Conservation (phyloP, 2,329 filamentous ascomycete species). For the Neurospora crassa region DNA sequence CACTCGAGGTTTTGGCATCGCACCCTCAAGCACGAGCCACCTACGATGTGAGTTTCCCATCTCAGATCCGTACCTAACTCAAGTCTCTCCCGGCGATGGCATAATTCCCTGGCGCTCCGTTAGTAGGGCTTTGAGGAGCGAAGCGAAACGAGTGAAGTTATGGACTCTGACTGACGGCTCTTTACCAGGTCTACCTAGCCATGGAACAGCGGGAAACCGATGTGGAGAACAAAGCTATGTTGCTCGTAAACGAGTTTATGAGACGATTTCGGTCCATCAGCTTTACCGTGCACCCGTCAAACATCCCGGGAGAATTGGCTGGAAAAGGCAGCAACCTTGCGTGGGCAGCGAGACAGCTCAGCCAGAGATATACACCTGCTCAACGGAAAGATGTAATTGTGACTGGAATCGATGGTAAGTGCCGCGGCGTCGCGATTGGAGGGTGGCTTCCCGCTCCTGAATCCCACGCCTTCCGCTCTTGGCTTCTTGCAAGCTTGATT, state of each 20-base stretch:
- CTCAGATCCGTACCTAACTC: not conserved
- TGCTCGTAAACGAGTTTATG: slow-evolving; percentile 51
- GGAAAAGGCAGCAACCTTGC: slow-evolving; percentile 68
- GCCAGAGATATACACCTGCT: slow-evolving; percentile 46
- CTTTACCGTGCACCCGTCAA: slow-evolving; percentile 56
- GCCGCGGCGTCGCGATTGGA: not conserved
- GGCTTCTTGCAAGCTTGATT: slow-evolving; percentile 4
- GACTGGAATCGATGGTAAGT: slow-evolving; percentile 64
- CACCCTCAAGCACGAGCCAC: slow-evolving; percentile 53
- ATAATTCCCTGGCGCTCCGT: not conserved
- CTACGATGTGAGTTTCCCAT: slow-evolving; percentile 54
- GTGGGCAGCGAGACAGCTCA: slow-evolving; percentile 59
- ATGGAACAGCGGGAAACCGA: slow-evolving; percentile 62
- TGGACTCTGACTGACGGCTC: slow-evolving; percentile 9
- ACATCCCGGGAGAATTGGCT: slow-evolving; percentile 57
- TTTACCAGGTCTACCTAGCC: slow-evolving; percentile 53
- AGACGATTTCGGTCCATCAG: slow-evolving; percentile 58
- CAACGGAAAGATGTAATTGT: slow-evolving; percentile 53
- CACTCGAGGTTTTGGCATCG: slow-evolving; percentile 57
- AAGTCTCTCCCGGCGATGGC: not conserved
- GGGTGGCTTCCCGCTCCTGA: slow-evolving; percentile 8
- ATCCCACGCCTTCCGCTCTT: slow-evolving; percentile 2
- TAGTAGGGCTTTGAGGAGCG: not conserved
- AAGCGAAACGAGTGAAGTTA: not conserved
- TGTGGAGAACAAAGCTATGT: slow-evolving; percentile 50